These are phyloP conservation scores for Hypoxylon sp. DNA, from an alignment of 2,329 filamentous ascomycete genomes.

Conservation along the genomic window DNA sequence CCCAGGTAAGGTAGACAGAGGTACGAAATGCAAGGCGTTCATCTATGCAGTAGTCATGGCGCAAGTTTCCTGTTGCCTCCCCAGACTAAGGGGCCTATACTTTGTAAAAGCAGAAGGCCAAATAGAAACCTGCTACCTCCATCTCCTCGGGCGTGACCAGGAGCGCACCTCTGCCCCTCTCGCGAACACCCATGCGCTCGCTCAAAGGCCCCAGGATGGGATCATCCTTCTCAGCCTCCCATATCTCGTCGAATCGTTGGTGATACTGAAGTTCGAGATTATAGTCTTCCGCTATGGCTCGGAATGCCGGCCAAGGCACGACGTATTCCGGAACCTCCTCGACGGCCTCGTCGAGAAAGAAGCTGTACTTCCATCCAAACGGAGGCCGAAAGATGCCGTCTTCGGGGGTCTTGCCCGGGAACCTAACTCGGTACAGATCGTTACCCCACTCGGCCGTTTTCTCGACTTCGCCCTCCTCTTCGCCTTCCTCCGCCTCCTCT, in stretches of 20 bases:
- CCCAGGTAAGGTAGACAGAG: no score
- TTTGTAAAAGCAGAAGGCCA: constrained; percentile 97
- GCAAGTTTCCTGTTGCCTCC: neutral
- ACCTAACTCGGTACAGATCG: constrained; percentile 87
- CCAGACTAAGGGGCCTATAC: constrained; percentile 59
- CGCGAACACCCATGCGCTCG: constrained; percentile 94
- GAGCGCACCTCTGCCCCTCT: constrained; percentile 70
- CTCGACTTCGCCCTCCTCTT: constrained; percentile 68
- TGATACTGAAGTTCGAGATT: constrained; percentile 96
- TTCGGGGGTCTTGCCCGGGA: constrained; percentile 80
- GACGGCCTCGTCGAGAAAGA: constrained; percentile 94
- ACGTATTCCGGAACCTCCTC: constrained; percentile 97
- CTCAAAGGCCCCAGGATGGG: constrained; percentile 81
- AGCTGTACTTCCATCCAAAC: constrained; percentile 98
- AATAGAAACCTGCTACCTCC: constrained; percentile 90
- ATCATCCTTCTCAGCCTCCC: constrained; percentile 90
- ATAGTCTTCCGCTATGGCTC: constrained; percentile 93
- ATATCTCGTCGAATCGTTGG: constrained; percentile 88
- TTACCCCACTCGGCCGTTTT: constrained; percentile 88
- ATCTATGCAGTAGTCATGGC: neutral
- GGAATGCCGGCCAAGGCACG: constrained; percentile 97
- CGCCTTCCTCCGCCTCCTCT: constrained; percentile 47
- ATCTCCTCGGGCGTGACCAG: constrained; percentile 85
- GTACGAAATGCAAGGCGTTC: neutral
- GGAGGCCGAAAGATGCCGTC: constrained; percentile 94